A percentile compares a stretch with the other conserved stretches of the same genome.
phyloP scores from a whole-genome alignment of 805 yeast genomes.

The Candida railenensis region DNA sequence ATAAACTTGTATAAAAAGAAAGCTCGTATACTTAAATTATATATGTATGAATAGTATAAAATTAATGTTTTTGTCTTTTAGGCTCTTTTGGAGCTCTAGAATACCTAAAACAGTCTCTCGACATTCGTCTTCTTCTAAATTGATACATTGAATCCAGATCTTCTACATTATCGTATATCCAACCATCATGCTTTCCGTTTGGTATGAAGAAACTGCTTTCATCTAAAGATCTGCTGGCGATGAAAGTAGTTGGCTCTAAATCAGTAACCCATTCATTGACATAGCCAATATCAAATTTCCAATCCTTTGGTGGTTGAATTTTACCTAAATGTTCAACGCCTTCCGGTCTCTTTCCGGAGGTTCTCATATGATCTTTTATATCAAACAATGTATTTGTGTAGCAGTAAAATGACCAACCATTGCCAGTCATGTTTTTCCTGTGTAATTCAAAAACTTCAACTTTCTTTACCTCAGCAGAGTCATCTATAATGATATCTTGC shows the following conservation, averaged over 20 bases:
- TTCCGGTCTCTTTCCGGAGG: slow-evolving; percentile 55
- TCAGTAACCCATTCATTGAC: slow-evolving; percentile 69
- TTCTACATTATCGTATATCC: slow-evolving; percentile 48
- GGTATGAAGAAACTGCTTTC: slow-evolving; percentile 13
- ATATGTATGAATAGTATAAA: no score
- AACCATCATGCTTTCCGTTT: slow-evolving; percentile 25
- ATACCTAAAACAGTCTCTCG: slow-evolving; percentile 51
- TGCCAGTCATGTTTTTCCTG: slow-evolving; percentile 57
- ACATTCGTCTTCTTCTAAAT: slow-evolving; percentile 59
- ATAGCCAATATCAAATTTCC: slow-evolving; percentile 61
- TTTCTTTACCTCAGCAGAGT: slow-evolving; percentile 53
- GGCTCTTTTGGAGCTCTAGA: slow-evolving; percentile 19
- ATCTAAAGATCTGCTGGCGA: slow-evolving; percentile 42
- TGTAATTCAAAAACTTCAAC: slow-evolving; percentile 82
- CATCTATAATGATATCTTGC: slow-evolving; percentile 66
- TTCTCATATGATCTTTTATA: slow-evolving; percentile 37
- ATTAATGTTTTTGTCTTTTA: not conserved
- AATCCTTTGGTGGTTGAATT: slow-evolving; percentile 65
- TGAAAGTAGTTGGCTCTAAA: slow-evolving; percentile 50
- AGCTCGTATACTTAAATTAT: no score
- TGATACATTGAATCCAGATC: slow-evolving; percentile 37
- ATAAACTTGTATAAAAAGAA: no score
- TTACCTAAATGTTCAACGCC: slow-evolving; percentile 58
- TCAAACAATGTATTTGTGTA: slow-evolving; percentile 60
- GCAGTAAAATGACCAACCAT: slow-evolving; percentile 60